A percentile compares a stretch with the other conserved stretches of the same genome.
Conservation (phyloP, 768 basidiomycete genomes). For the Leccinum imitatum region DNA sequence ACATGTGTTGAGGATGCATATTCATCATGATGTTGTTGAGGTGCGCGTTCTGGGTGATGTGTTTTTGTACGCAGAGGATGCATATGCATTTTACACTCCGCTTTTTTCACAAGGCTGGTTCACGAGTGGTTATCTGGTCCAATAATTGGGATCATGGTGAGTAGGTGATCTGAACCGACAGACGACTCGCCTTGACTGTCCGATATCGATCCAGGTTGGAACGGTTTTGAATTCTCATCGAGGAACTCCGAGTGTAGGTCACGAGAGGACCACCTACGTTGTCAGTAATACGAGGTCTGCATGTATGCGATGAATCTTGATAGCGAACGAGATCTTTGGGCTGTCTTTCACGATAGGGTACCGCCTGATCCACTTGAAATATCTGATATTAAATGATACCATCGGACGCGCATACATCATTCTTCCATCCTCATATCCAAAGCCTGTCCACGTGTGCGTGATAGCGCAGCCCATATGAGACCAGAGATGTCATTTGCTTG, state of each 20-base stretch:
- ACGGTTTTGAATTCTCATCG: neutral
- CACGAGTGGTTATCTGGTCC: too few relatives aligned
- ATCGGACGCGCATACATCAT: neutral
- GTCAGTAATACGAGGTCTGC: neutral
- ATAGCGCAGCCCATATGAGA: conserved; percentile 59
- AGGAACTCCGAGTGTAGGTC: neutral
- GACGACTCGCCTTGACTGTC: neutral
- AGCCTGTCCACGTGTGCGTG: conserved; percentile 36
- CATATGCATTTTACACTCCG: too few relatives aligned
- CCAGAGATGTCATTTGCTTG: conserved; percentile 66
- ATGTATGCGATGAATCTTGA: neutral
- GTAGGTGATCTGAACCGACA: neutral
- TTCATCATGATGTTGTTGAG: too few relatives aligned
- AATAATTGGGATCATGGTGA: neutral
- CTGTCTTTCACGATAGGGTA: too few relatives aligned
- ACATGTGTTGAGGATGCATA: too few relatives aligned
- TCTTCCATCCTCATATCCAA: neutral
- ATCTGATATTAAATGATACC: neutral
- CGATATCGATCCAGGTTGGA: neutral
- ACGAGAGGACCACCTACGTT: neutral
- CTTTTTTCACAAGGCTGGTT: too few relatives aligned
- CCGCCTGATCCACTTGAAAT: neutral
- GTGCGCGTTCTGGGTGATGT: too few relatives aligned
- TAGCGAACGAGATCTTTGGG: neutral
- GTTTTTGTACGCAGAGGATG: too few relatives aligned